A percentile compares a stretch with the other conserved stretches of the same genome.
Conservation (phyloP, 2,329 filamentous ascomycete species). For the Curvularia eragrostidis region DNA sequence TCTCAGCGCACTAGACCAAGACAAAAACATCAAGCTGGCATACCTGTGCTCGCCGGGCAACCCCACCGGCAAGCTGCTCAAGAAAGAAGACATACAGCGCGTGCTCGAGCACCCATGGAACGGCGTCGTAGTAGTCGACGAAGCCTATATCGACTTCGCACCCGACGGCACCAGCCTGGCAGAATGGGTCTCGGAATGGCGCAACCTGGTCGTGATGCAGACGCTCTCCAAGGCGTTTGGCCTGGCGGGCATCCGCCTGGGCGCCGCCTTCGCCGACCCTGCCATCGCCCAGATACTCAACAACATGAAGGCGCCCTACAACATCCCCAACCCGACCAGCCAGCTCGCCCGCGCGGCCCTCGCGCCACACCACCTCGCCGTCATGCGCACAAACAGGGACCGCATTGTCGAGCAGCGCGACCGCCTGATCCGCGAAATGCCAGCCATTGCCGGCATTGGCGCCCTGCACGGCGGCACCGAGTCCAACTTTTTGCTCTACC, state of each 20-base stretch:
- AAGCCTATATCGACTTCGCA: conserved; percentile 96
- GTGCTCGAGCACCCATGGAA: conserved; percentile 94
- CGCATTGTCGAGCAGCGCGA: conserved; percentile 77
- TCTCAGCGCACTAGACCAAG: conserved; percentile 67
- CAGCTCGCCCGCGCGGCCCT: conserved; percentile 79
- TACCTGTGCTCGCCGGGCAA: conserved; percentile 97
- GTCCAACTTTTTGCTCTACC: conserved; percentile 89
- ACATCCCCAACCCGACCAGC: conserved; percentile 87
- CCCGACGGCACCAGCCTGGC: conserved; percentile 80
- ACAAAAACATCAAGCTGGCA: conserved; percentile 77
- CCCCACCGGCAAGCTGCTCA: conserved; percentile 81
- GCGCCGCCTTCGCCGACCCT: conserved; percentile 79
- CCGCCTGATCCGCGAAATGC: conserved; percentile 75
- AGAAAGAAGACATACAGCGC: conserved; percentile 73
- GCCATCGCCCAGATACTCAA: conserved; percentile 83
- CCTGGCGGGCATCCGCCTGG: conserved; percentile 89
- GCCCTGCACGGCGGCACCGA: conserved; percentile 78
- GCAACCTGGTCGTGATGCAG: conserved; percentile 97
- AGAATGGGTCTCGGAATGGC: conserved; percentile 90
- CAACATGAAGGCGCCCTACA: conserved; percentile 94
- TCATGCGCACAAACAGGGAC: conserved; percentile 75
- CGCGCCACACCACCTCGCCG: conserved; percentile 67
- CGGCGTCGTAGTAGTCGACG: conserved; percentile 89
- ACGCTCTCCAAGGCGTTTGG: conserved; percentile 98
- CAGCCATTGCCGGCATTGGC: conserved; percentile 78